Evolutionary conservation across 805 yeast genomes (phyloP).

Genomic region (Saccharomycopsis sp.): DNA sequence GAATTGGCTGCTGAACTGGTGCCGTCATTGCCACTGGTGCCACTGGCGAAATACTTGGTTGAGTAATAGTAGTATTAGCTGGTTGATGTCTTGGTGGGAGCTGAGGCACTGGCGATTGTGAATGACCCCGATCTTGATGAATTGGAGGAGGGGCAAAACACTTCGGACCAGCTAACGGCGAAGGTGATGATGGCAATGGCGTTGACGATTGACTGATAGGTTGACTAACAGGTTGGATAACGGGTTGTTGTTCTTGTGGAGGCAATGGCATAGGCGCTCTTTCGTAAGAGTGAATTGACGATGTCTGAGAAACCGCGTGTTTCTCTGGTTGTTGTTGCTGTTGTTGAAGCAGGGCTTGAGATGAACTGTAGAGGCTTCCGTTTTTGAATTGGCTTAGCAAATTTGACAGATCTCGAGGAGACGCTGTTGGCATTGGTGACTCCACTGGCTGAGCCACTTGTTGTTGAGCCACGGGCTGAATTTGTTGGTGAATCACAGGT

Average conservation of each 20-base stretch:
- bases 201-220: not conserved
- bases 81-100: constrained; percentile 7
- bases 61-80: not conserved
- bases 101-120: constrained; percentile 5
- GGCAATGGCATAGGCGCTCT: not conserved
- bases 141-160: constrained; percentile 38
- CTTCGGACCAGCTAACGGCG: constrained; percentile 4
- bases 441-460: not conserved
- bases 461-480: not conserved
- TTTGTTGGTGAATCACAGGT: constrained; percentile 1
- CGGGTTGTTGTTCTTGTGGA: constrained; percentile 3
- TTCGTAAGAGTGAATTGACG: constrained; percentile 5
- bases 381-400: too few relatives aligned
- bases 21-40: not conserved
- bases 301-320: constrained; percentile 12
- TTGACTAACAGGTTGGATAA: constrained; percentile 1
- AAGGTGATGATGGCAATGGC: not conserved
- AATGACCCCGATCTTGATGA: constrained; percentile 28
- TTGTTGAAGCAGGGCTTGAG: constrained; percentile 1
- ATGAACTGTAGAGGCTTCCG: too few relatives aligned
- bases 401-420: too few relatives aligned
- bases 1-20: not conserved
- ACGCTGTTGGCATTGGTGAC: not conserved
- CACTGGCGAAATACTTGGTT: not conserved
- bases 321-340: constrained; percentile 8